Evolutionary conservation across 768 basidiomycete species (phyloP).

Genomic region (Rhizopogon rudus): DNA sequence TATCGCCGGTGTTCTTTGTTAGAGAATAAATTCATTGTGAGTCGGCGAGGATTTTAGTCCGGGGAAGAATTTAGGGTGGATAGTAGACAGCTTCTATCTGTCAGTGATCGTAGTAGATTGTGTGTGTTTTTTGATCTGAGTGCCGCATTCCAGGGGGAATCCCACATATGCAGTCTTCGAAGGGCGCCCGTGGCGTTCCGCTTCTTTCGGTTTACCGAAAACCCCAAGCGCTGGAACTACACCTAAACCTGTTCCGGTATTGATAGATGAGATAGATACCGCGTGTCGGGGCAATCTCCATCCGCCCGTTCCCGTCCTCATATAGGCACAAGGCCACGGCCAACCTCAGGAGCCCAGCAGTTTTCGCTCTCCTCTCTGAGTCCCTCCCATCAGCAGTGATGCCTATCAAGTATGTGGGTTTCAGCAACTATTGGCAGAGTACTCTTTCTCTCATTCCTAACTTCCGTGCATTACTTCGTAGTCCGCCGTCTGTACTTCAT

Average conservation of each 20-base stretch:
- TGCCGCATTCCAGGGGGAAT: background rate
- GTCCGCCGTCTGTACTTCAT: constrained; percentile 3
- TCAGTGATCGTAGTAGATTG: background rate
- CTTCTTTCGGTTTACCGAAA: background rate
- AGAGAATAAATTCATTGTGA: too few relatives aligned
- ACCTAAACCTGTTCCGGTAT: too few relatives aligned
- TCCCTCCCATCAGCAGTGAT: background rate
- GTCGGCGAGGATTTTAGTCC: background rate
- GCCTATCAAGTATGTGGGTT: constrained; percentile 1
- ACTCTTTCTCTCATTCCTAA: constrained; percentile 4
- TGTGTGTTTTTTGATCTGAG: background rate
- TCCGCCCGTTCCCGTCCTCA: background rate
- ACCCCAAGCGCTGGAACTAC: background rate
- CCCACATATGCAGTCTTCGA: background rate
- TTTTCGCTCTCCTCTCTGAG: background rate
- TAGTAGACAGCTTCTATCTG: background rate
- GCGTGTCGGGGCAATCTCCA: background rate
- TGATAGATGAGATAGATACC: too few relatives aligned
- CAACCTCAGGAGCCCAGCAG: background rate
- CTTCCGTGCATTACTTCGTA: constrained; percentile 4
- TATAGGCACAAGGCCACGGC: background rate
- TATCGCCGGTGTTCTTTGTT: too few relatives aligned
- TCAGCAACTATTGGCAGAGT: background rate
- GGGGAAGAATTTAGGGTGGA: background rate
- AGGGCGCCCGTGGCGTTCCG: background rate